Base-by-base conservation (phyloP, 1,139 yeast genomes). In the Meyerozyma carpophila region DNA sequence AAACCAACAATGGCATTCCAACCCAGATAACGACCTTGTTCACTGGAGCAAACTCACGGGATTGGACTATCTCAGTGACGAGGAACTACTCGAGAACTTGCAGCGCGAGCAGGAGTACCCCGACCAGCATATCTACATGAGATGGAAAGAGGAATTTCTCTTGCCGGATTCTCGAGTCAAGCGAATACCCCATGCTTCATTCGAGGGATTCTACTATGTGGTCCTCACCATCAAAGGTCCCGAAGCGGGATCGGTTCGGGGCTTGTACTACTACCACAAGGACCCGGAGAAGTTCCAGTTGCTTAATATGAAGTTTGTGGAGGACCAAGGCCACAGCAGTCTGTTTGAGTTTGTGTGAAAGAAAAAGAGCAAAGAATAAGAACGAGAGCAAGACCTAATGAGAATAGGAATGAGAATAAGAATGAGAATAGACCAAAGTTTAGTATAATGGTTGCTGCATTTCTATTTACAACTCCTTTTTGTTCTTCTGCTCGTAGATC, bases 91-190 rank as follows among this genome's bases (percentile, higher is more conserved):
- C 29, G 53, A 57, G 21, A 61, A 61, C 43, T 58, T 73, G 41
- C 52, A 51, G 20, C 52, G 50, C 34, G 68, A 71, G 38, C 70
- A 66, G 47, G 47, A 56, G 11, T 70, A 69, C 18, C 48, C 56
- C 28, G 57, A 50, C 27, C 63, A 62, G 37, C 58, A 64, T 39
- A 66, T 91, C 6, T 91, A 82, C 60, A 91, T 91, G 97, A 74
- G 97, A 52, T 91, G 97, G 97, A 91, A 91, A 63, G 98, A 91
- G 61, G 80, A 82, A 56, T 89, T 88, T 56, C 66, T 90, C 49
- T 81, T 87, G 10, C 95, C 96, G 0, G 95, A 90, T 62, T 81
- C 90, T 18, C 66, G 79, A 43, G 69, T 83, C n/a, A 79, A 76
- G 50, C 77, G 71, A 47, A 78, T 84, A 28, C 74, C 76, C 37